These are phyloP conservation scores for Coniochaeta prunicola DNA, from an alignment of 2,329 filamentous ascomycete species.

Conservation along the genomic window DNA sequence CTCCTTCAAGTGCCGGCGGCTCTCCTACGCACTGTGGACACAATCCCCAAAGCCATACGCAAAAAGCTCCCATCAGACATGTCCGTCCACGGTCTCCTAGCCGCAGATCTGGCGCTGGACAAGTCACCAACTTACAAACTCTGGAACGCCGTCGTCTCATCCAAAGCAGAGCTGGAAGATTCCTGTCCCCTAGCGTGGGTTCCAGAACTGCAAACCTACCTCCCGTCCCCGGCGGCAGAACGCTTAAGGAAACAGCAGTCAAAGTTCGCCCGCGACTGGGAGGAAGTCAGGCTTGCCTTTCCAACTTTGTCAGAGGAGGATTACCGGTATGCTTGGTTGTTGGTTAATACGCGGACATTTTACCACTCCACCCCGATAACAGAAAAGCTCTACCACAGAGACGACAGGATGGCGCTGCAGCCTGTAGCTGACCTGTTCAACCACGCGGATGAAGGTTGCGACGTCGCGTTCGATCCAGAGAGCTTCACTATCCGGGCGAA, in stretches of 20 bases:
- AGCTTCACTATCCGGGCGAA: constrained; percentile 50
- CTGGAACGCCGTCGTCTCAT: constrained; percentile 66
- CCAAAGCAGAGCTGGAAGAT: constrained; percentile 44
- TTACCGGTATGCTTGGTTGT: constrained; percentile 46
- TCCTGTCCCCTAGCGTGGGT: constrained; percentile 43
- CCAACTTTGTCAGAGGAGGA: constrained; percentile 20
- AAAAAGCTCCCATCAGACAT: constrained; percentile 43
- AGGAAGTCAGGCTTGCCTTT: constrained; percentile 21
- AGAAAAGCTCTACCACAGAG: constrained; percentile 26
- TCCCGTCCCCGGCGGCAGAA: constrained; percentile 34
- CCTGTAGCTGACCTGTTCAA: constrained; percentile 69
- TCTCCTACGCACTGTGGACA: constrained; percentile 58
- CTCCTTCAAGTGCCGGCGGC: constrained; percentile 59
- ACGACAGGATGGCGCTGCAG: constrained; percentile 61
- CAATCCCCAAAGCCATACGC: constrained; percentile 46
- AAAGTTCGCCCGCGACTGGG: constrained; percentile 34
- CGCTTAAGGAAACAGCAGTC: constrained; percentile 46
- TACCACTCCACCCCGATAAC: constrained; percentile 45
- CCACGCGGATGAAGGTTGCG: constrained; percentile 41
- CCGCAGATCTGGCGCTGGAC: constrained; percentile 58
- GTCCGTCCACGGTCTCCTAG: constrained; percentile 64
- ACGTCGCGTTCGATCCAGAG: constrained; percentile 38
- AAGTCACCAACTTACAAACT: constrained; percentile 35
- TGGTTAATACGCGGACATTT: constrained; percentile 56
- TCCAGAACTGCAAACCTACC: constrained; percentile 31